Evolutionary conservation across 345 rosid genomes (phyloP).

Genomic region (Moringa oleifera): DNA sequence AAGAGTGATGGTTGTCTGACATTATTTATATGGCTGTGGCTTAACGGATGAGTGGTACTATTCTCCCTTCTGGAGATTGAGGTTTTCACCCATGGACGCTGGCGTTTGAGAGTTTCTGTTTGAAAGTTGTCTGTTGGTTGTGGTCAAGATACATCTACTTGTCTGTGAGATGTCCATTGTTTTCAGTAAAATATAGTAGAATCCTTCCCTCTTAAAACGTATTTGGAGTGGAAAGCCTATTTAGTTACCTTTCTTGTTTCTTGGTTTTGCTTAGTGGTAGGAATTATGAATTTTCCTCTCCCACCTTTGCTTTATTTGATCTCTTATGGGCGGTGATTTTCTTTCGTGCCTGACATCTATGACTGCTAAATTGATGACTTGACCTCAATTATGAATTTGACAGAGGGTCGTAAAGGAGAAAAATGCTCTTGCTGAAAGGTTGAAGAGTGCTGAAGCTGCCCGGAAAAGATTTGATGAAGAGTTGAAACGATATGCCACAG

Average conservation of each 20-base stretch:
- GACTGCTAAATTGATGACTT: not conserved
- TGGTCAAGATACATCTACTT: not conserved
- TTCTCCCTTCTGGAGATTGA: no score
- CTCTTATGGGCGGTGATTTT: not conserved
- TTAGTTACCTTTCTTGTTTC: no score
- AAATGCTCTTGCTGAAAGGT: constrained; percentile 83
- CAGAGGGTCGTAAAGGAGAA: constrained; percentile 95
- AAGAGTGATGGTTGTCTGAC: no score
- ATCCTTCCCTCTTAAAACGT: no score
- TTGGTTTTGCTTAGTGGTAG: no score
- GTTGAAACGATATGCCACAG: constrained; percentile 74
- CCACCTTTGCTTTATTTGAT: not conserved
- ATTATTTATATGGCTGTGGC: no score
- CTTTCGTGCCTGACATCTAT: not conserved
- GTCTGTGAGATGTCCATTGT: not conserved
- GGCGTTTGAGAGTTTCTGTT: no score
- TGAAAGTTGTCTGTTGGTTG: not conserved
- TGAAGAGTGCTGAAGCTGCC: constrained; percentile 83
- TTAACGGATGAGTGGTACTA: no score
- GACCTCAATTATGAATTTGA: constrained; percentile 18
- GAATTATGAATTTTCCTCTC: not conserved
- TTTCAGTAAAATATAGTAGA: no score
- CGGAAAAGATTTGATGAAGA: constrained; percentile 94
- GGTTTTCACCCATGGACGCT: no score
- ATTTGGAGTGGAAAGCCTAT: no score